These are phyloP conservation scores for Ananas comosus DNA, from an alignment of 176 grass and related monocot species.

Conservation along the genomic window DNA sequence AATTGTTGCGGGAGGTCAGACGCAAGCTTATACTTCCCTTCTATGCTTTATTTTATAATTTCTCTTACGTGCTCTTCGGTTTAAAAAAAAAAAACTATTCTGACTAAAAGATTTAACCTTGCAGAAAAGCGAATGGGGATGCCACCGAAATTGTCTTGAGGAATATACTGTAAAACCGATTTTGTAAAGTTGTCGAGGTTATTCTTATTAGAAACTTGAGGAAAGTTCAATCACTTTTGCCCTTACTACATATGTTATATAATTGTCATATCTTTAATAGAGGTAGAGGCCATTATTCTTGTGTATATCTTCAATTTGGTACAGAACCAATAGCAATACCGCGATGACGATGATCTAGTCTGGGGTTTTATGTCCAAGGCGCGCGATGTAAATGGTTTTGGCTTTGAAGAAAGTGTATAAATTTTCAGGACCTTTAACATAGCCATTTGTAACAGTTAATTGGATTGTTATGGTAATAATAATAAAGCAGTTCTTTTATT, in stretches of 20 bases:
- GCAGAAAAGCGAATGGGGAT: not conserved
- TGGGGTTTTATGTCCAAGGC: not conserved
- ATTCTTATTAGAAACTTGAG: not conserved
- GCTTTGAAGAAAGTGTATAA: not conserved
- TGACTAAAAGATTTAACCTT: not conserved
- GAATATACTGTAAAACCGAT: not conserved
- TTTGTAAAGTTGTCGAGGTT: not conserved
- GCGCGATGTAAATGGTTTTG: not conserved
- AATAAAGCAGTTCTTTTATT: too few species aligned
- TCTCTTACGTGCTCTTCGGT: not conserved
- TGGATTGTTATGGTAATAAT: too few species aligned
- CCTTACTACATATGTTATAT: not conserved
- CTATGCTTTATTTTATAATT: not conserved
- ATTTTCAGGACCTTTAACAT: not conserved
- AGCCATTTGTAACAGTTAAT: not conserved
- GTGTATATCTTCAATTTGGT: not conserved
- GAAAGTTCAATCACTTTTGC: not conserved
- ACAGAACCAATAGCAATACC: not conserved
- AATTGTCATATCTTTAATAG: too few species aligned
- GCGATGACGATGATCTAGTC: not conserved
- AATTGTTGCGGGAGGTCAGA: not conserved
- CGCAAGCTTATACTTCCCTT: not conserved
- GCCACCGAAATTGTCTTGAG: not conserved
- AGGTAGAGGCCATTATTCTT: not conserved
- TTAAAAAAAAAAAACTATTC: not conserved